phyloP scores from a whole-genome alignment of 805 yeast genomes.

The Lipomyces kockii region DNA sequence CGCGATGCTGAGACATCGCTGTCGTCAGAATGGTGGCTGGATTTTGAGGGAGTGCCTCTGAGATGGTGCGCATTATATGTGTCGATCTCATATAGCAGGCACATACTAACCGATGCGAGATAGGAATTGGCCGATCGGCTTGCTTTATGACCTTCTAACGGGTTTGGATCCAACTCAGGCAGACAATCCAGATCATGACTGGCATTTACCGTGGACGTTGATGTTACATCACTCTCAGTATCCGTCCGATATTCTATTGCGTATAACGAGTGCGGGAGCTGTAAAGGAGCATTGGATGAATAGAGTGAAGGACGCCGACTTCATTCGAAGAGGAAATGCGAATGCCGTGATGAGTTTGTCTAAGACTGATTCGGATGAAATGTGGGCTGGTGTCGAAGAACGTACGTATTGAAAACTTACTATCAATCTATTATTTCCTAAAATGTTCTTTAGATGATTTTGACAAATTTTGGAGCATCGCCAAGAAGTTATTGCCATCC shows the following conservation, averaged over 20 bases:
- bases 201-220: constrained; percentile 54
- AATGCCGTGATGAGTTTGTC: constrained; percentile 80
- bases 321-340: constrained; percentile 73
- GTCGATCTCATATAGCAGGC: constrained; percentile 12
- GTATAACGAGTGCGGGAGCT: constrained; percentile 44
- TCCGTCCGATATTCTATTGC: constrained; percentile 54
- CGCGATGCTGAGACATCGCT: constrained; percentile 38
- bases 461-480: constrained; percentile 41
- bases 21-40: constrained; percentile 63
- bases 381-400: constrained; percentile 59
- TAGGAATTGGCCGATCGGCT: constrained; percentile 69
- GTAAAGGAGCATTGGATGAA: constrained; percentile 67
- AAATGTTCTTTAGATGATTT: constrained; percentile 25
- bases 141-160: constrained; percentile 61
- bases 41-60: constrained; percentile 64
- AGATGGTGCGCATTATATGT: constrained; percentile 55
- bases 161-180: constrained; percentile 46
- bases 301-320: constrained; percentile 81
- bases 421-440: neutral
- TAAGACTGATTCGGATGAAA: constrained; percentile 57
- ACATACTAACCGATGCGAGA: neutral
- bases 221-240: constrained; percentile 50
- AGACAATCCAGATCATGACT: constrained; percentile 28
- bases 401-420: constrained; percentile 15
- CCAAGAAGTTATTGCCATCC: constrained; percentile 39